Base-by-base conservation (phyloP, 2,329 filamentous ascomycete genomes). In the Septoria linicola region DNA sequence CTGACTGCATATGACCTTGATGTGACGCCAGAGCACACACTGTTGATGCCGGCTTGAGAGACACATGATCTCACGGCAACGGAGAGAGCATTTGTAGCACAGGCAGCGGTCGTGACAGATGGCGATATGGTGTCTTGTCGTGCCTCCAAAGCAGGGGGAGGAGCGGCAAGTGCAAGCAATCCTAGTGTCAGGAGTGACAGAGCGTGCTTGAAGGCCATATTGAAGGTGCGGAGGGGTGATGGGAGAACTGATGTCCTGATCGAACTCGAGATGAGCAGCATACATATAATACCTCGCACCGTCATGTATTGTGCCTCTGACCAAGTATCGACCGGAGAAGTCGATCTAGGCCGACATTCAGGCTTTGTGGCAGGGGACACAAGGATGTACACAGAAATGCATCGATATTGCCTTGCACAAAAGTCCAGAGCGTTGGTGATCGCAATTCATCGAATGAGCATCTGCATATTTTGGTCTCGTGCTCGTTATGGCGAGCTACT, bases 1-100 rank as follows among this genome's bases (percentile, higher is more conserved):
- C 36, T 27, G 32, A 19, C 39, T 19, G 14, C 36, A 19, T 40
- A 16, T n/a, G 35, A 20, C 16, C 34, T 48, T 8, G 44, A 48
- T 21, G 35, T 40, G 21, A 48, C 8, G 35, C 21, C 36, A 19
- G 32, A 27, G 44, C 44, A 48, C 13, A 48, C 36, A 16, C 44
- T 48, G 8, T 16, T 40, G 23, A 48, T 48, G 23, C 44, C 44
- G 10, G 21, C 35, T 16, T 35, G 25, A 20, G 44, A 40, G 16
- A 48, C 39, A 19, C 44, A 48, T n/a, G 27, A 34, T 39, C 34
- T 23, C 16, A 39, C 20, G 14, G 21, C 34, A 40, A 35, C 39
- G n/a, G 19, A 17, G 20, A 35, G 21, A 8, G 17, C 25, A 13
- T 37, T 25, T 20, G 44, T 25, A 8, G 44, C 25, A 27, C 44